These are phyloP conservation scores for Straminergon stramineum DNA, from an alignment of 225 moss, liverwort and hornwort genomes.

Conservation along the genomic window DNA sequence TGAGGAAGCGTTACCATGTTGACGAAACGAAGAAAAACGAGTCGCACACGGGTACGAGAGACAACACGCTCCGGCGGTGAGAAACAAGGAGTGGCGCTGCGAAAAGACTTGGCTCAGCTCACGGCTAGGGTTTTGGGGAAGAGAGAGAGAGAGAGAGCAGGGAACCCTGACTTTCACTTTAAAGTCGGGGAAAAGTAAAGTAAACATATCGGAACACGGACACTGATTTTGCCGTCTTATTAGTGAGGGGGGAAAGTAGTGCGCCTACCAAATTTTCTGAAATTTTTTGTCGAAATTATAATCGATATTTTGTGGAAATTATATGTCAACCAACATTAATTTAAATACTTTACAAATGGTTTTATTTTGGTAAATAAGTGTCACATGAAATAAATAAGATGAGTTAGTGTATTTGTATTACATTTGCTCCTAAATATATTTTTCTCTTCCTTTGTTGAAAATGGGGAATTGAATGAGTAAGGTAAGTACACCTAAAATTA, in stretches of 20 bases:
- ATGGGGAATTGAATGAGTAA: neutral
- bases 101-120: neutral
- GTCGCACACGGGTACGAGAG: neutral
- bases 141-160: neutral
- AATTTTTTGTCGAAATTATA: neutral
- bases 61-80: conserved; percentile 1
- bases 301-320: too few relatives aligned
- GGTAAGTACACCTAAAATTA: neutral
- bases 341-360: neutral
- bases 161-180: neutral
- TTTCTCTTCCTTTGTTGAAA: neutral
- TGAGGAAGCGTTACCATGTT: neutral
- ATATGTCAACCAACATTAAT: fast-evolving
- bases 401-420: fast-evolving
- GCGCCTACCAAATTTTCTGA: too few relatives aligned
- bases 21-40: neutral
- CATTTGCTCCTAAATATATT: neutral
- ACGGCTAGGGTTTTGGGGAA: conserved; percentile 21
- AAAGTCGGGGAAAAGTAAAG: neutral
- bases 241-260: neutral
- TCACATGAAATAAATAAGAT: neutral
- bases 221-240: neutral
- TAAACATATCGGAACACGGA: neutral
- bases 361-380: neutral
- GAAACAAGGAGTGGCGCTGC: neutral